Evolutionary conservation across 352 stramenopile genomes (phyloP).

Genomic region (Blastocystis sp.): DNA sequence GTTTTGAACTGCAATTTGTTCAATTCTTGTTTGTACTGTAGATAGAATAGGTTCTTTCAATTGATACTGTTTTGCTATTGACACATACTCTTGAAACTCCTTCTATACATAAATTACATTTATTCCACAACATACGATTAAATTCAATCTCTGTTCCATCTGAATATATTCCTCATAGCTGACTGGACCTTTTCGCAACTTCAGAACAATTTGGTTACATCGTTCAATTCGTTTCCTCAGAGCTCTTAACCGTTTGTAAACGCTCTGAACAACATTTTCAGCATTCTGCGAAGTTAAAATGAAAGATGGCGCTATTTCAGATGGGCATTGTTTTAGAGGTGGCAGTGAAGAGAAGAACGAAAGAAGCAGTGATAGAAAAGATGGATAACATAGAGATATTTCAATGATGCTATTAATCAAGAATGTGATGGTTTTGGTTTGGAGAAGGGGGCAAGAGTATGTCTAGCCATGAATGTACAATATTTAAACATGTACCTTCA

Average conservation of each 20-base stretch:
- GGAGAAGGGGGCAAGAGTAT: neutral
- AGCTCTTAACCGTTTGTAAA: neutral
- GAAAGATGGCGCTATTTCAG: too few species aligned
- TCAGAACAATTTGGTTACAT: neutral
- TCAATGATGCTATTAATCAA: neutral
- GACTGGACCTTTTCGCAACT: neutral
- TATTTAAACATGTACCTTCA: neutral
- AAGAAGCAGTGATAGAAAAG: neutral
- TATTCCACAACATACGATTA: neutral
- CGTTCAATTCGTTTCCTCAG: slow-evolving; percentile 33
- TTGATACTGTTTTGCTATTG: neutral
- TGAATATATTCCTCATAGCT: neutral
- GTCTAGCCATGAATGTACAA: neutral
- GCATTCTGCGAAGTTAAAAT: neutral
- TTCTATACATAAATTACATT: neutral
- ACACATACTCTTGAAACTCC: slow-evolving; percentile 9
- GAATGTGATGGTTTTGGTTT: neutral
- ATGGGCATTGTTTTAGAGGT: too few species aligned
- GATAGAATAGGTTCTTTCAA: neutral
- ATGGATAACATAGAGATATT: slow-evolving; percentile 16
- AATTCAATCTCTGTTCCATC: neutral
- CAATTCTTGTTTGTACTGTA: too few species aligned
- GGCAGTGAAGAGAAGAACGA: neutral
- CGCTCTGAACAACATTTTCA: neutral
- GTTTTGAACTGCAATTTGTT: too few species aligned